Conservation (phyloP, 257 asterid species). For the Linderniella brevidens region DNA sequence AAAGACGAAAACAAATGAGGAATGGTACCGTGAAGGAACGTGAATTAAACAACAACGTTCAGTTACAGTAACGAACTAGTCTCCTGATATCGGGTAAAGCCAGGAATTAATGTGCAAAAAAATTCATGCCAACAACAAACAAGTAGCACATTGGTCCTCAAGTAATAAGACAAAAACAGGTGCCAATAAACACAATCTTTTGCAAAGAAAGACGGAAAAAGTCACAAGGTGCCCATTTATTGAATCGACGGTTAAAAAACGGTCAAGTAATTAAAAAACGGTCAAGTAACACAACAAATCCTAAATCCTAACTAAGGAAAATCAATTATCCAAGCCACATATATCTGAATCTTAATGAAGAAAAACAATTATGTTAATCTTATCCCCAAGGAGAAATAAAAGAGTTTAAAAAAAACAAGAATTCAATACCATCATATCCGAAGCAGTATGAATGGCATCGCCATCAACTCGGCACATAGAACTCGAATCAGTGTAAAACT, state of each 20-base stretch:
- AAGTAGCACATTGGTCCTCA: no score
- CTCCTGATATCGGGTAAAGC: not conserved
- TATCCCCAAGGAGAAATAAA: not conserved
- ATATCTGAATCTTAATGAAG: not conserved
- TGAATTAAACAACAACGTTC: not conserved
- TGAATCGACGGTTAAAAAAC: no score
- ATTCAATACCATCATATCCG: constrained; percentile 35
- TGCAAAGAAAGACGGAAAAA: no score
- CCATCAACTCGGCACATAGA: constrained; percentile 59
- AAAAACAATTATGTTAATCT: not conserved
- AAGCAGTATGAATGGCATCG: constrained; percentile 34
- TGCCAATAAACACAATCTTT: no score
- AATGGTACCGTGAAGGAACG: not conserved
- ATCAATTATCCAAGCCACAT: not conserved
- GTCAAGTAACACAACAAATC: no score
- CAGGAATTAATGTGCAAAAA: no score
- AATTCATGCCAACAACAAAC: no score
- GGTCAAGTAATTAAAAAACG: no score
- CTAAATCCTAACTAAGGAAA: not conserved
- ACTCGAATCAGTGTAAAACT: constrained; percentile 67
- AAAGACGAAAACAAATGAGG: not conserved
- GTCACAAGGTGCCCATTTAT: no score
- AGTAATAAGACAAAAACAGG: no score
- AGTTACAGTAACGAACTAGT: not conserved
- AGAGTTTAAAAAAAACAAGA: not conserved